Evolutionary conservation across 2,329 filamentous ascomycete genomes (phyloP).

Genomic region (Sporothrix sp.): DNA sequence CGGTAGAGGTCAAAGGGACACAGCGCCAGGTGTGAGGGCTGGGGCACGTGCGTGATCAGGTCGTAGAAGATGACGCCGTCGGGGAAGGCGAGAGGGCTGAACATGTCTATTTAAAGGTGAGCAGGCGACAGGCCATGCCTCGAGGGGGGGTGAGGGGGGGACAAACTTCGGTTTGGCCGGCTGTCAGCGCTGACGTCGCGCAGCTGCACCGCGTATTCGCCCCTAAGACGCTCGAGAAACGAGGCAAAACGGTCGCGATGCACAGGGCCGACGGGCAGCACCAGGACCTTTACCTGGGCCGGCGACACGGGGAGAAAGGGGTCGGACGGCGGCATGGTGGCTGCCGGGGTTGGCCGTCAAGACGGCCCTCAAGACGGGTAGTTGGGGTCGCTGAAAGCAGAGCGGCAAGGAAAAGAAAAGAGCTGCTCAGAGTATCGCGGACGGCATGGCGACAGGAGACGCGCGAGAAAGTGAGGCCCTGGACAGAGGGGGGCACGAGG

Average conservation of each 20-base stretch:
- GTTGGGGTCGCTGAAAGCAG: too few species aligned
- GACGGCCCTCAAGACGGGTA: too few species aligned
- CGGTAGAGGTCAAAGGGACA: constrained; percentile 86
- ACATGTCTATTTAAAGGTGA: constrained; percentile 58
- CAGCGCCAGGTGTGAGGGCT: constrained; percentile 67
- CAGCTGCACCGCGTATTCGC: constrained; percentile 72
- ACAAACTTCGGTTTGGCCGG: constrained; percentile 75
- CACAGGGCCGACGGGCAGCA: constrained; percentile 80
- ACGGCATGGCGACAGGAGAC: constrained; percentile 8
- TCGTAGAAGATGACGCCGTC: constrained; percentile 82
- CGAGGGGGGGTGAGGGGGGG: background rate
- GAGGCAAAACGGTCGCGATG: constrained; percentile 68
- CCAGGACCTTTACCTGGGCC: constrained; percentile 78
- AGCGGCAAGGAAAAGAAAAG: too few species aligned
- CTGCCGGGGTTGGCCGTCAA: background rate
- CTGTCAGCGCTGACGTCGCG: constrained; percentile 79
- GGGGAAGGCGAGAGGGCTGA: constrained; percentile 82
- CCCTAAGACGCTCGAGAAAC: constrained; percentile 68
- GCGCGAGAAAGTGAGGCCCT: background rate
- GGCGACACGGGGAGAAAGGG: constrained; percentile 83
- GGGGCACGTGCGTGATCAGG: constrained; percentile 67
- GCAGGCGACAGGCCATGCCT: background rate
- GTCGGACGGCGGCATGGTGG: constrained; percentile 44
- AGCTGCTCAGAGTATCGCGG: constrained; percentile 4
- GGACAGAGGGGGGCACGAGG: background rate